Evolutionary conservation across 768 basidiomycete species (phyloP), one percentile per base, ranked within the genome.

Genomic region (Roridomyces roridus): DNA sequence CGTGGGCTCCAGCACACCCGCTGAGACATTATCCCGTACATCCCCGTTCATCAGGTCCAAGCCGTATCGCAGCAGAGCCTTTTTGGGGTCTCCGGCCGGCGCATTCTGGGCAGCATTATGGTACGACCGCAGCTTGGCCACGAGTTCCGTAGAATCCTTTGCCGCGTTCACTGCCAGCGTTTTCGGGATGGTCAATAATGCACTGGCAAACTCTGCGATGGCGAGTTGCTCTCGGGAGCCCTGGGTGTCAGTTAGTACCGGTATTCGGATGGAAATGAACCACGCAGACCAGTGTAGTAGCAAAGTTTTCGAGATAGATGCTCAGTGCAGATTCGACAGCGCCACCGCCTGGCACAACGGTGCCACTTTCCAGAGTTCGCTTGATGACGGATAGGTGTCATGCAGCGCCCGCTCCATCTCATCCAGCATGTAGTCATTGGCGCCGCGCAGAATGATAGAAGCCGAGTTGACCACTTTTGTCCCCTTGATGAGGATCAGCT

Each of bases 331-430:
- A 93, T 74, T 99, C 96, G 11, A 98, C 96, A 6, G 97, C 96
- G 53, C 96, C 97, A 49, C 97, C 97, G 51, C 96, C 97, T 1
- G 97, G 96, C 10, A 98, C 96, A 23, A 98, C 95, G 28, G 89
- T 75, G 9, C 96, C 97, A 65, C 94, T 96, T 80, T 99, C 97
- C 43, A 98, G 76, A 6, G 97, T 98, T 55, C 96, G 85, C 79
- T 99, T 99, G 78, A 98, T 94, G 66, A 97, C 84, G 25, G 92
- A 96, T 60, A 98, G 74, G 92, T 91, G 71, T 99, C 97, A 70
- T 99, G 96, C 65, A 98, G 73, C 0, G 94, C 90, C 44, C 97
- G 81, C 76, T 99, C 97, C 97, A 98, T 99, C 81, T 99, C 97
- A 71, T 99, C 97, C 65, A 98, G 77, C 92, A 98, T 95, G 73